These are phyloP conservation scores for Teratosphaeria gauchensis DNA, from an alignment of 2,329 filamentous ascomycete species.

Conservation along the genomic window DNA sequence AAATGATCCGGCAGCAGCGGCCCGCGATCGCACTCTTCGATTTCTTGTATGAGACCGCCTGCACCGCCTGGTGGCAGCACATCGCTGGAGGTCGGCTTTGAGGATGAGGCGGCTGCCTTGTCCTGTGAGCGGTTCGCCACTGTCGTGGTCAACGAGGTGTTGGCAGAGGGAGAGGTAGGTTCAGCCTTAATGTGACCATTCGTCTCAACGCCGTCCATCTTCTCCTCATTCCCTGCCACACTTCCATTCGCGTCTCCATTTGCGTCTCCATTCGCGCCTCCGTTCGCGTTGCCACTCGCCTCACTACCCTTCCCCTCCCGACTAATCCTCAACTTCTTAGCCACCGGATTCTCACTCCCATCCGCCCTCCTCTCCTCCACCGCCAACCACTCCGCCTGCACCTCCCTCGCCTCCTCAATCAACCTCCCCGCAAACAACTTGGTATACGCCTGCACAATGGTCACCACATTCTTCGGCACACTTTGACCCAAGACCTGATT, in stretches of 20 bases:
- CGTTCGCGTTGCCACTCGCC: slow-evolving; percentile 10
- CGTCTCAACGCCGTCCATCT: neutral
- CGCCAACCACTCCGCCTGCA: slow-evolving; percentile 62
- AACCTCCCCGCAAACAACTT: slow-evolving; percentile 71
- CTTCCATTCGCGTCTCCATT: slow-evolving; percentile 1
- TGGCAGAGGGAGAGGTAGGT: neutral
- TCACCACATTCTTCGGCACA: slow-evolving; percentile 61
- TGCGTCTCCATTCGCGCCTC: no score
- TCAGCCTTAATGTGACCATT: neutral
- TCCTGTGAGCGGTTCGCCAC: neutral
- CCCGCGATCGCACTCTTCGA: slow-evolving; percentile 33
- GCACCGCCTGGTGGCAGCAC: slow-evolving; percentile 16
- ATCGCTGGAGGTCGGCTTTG: neutral
- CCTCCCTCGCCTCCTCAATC: slow-evolving; percentile 59
- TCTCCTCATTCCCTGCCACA: slow-evolving; percentile 11
- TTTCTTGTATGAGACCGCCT: slow-evolving; percentile 14
- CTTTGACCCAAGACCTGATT: slow-evolving; percentile 75
- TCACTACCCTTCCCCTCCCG: slow-evolving; percentile 6
- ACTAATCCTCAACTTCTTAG: slow-evolving; percentile 12
- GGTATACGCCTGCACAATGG: slow-evolving; percentile 64
- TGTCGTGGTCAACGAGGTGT: neutral
- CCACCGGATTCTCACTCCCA: slow-evolving; percentile 39
- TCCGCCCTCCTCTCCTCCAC: slow-evolving; percentile 42
- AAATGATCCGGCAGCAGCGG: slow-evolving; percentile 67
- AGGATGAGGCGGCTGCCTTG: neutral